A percentile compares a stretch with the other conserved stretches of the same genome.
These are phyloP conservation scores for Acacia concinna DNA, from an alignment of 331 rosid species.

Conservation along the genomic window DNA sequence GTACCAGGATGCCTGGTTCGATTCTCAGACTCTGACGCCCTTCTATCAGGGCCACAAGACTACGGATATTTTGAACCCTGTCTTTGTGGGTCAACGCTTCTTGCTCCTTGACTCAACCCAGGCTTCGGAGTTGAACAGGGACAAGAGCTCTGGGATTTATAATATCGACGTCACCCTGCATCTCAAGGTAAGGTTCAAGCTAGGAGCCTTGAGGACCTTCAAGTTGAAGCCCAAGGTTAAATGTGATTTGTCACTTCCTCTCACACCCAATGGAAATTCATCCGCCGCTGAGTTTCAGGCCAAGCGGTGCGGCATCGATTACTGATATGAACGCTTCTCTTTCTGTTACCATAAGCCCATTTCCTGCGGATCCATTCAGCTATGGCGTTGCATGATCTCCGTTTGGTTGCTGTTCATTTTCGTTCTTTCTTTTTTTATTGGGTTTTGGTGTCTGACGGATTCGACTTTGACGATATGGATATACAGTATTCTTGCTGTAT, in stretches of 20 bases:
- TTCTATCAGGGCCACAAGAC: conserved; percentile 70
- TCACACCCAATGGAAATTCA: neutral
- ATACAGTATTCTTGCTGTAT: conserved; percentile 20
- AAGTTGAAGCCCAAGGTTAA: conserved; percentile 37
- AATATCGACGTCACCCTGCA: conserved; percentile 51
- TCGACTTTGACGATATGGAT: conserved; percentile 7
- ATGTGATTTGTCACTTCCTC: conserved; percentile 37
- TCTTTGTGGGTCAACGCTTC: conserved; percentile 37
- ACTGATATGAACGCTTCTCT: neutral
- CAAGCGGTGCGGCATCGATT: conserved; percentile 42
- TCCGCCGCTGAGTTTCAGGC: conserved; percentile 25
- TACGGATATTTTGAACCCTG: conserved; percentile 34
- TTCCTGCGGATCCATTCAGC: neutral
- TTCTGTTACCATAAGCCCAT: neutral
- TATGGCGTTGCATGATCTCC: neutral
- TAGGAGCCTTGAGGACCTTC: conserved; percentile 32
- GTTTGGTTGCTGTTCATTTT: neutral
- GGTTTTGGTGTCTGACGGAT: neutral
- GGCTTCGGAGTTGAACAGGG: conserved; percentile 29
- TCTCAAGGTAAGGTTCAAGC: conserved; percentile 45
- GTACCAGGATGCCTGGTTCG: conserved; percentile 42
- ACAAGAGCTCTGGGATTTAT: conserved; percentile 43
- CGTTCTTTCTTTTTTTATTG: neutral
- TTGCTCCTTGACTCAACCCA: conserved; percentile 27
- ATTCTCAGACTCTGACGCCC: conserved; percentile 4